Evolutionary conservation across 179 eudicot species (phyloP), one percentile per base, ranked within the genome.

Genomic region (Spinacia oleracea): DNA sequence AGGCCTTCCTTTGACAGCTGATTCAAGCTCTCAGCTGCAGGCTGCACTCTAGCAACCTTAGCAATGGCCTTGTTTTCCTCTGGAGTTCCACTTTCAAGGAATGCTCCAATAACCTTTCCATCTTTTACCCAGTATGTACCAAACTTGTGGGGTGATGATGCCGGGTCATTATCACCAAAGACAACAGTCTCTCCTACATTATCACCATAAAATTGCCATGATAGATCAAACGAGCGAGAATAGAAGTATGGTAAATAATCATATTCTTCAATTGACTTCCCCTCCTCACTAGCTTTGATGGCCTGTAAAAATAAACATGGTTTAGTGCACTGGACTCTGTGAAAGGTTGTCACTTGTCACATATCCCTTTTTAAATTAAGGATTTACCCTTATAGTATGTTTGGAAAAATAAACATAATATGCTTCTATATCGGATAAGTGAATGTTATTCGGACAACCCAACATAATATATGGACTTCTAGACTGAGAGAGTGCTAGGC

Each of bases 21-120:
- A 12, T 96, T 97, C 81, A 91, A 80, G 84, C 88, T 91, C 80
- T 67, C 86, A 16, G 81, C 94, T 53, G 85, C 80, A 27, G 99
- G 99, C 83, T 90, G 97, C 66, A 80, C 87, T 86, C 78, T 89
- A 7, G 98, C 96, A 25, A 93, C 93, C 83, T 92, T 93, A 23
- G 98, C 98, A 21, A 96, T 92, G 71, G 98, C 97, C 82, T 91
- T 88, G 91, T 96, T 96, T 75, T 96, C 99, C 75, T 96, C 98
- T 0, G 97, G 89, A 38, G 89, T 89, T 51, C 99, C 98, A 69
- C 92, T 76, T 87, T 96, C 99, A 74, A 93, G 82, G 85, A 96
- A 93, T 14, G 70, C 98, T 38, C 98, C 99, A 9, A 96, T 91
- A 1, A 96, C 89, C 79, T 92, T 96, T 27, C 97, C 96, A 32